Evolutionary conservation across 2,329 filamentous ascomycete species (phyloP), one percentile per base, ranked within the genome.

Genomic region (Penicillium olsonii): DNA sequence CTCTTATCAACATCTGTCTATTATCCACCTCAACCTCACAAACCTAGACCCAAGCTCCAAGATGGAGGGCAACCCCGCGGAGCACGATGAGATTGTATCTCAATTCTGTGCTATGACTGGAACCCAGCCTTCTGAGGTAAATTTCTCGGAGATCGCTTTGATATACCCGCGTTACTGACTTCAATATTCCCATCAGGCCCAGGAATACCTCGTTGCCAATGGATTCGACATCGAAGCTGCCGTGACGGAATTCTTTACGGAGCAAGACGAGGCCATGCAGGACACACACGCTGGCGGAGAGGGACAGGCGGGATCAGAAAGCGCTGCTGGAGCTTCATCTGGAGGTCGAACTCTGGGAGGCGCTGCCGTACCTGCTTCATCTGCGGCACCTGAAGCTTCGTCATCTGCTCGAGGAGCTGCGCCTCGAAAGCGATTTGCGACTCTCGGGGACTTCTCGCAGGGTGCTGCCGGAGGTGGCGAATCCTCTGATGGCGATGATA

Each of bases 221-320:
- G 73, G 80, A 56, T 90, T 87, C 85, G 80, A 90, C 62, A 72
- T 89, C 37, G 76, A 80, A 56, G 73, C 77, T 9, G 87, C 87
- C 14, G 79, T 82, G 45, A 78, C 82, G 24, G 79, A 83, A 42
- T 88, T 79, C 72, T 89, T 83, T 64, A 69, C 72, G 27, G 72
- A 75, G 51, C 73, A 76, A 55, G 66, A 74, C 48, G 70, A 75
- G 53, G 63, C 62, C 20, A 50, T 65, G 45, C 63, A 69, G 49
- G 70, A 68, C 33, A 66, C 54, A 51, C 67, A 53, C 48, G 57
- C 57, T 17, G 59, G 45, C 14, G 62, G 54, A n/a, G 65, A 60
- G 9, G 57, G 50, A 31, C 54, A 54, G 31, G 45, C 66, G 45
- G 63, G 59, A 19, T 50, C 59, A 8, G 62, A 60, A 35, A 58